Percentiles rank a stretch among this genome's conserved stretches.
Evolutionary conservation across 768 basidiomycete genomes (phyloP).

Genomic region (Lentinula guzmanii): DNA sequence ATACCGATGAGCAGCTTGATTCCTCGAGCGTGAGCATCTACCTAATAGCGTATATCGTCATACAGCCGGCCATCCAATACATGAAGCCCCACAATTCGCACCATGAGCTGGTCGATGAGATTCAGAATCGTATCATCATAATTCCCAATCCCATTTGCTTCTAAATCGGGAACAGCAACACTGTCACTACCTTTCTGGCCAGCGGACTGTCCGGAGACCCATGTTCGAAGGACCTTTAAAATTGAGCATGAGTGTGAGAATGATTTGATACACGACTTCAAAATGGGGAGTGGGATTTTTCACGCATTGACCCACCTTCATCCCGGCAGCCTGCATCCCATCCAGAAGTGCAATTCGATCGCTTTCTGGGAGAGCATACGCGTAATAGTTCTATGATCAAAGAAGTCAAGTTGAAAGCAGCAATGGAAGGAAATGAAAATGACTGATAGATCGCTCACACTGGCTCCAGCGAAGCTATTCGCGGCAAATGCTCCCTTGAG

Average conservation of each 20-base stretch:
- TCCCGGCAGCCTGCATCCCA: conserved; percentile 19
- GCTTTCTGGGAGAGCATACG: conserved; percentile 14
- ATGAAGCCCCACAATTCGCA: neutral
- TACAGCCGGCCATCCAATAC: neutral
- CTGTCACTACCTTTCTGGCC: conserved; percentile 19
- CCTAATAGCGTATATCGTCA: conserved; percentile 7
- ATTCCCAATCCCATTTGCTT: conserved; percentile 24
- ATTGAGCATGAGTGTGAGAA: neutral
- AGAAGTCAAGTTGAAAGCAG: neutral
- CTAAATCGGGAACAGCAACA: conserved; percentile 25
- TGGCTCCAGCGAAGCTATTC: conserved; percentile 9
- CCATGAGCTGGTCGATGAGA: conserved; percentile 31
- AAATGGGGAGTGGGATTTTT: neutral
- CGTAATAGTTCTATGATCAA: conserved; percentile 16
- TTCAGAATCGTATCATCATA: conserved; percentile 31
- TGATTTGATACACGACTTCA: neutral
- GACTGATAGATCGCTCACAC: neutral
- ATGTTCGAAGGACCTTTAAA: conserved; percentile 18
- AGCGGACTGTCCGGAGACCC: conserved; percentile 21
- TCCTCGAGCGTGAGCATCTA: conserved; percentile 26
- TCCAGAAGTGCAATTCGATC: conserved; percentile 17
- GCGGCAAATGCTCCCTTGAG: neutral
- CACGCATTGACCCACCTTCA: conserved; percentile 14
- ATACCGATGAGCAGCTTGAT: conserved; percentile 11
- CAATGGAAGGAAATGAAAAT: neutral